Evolutionary conservation across 176 grass and related monocot species (phyloP).

Genomic region (Carex myosuroides): DNA sequence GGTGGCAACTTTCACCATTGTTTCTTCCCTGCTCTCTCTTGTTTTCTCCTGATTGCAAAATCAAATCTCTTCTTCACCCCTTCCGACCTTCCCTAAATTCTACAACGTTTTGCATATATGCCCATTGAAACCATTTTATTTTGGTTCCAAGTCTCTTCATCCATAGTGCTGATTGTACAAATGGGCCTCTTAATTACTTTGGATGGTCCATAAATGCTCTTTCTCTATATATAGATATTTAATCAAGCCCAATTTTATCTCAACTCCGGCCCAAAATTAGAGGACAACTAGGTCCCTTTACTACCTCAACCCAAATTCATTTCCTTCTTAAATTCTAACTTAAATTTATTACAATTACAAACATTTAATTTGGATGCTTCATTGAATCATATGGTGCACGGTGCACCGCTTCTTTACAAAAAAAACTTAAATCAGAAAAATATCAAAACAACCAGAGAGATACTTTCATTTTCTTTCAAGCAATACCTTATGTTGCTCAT

Average conservation of each 20-base stretch:
- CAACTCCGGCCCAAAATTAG: too few relatives aligned
- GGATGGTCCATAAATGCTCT: too few relatives aligned
- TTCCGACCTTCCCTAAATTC: neutral
- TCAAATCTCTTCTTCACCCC: neutral
- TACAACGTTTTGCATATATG: neutral
- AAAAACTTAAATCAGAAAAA: neutral
- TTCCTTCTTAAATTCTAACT: too few relatives aligned
- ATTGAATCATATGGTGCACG: neutral
- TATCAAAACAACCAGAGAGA: neutral
- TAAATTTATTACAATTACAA: too few relatives aligned
- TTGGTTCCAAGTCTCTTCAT: neutral
- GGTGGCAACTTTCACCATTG: conserved; percentile 80
- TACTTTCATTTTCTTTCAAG: neutral
- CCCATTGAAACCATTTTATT: neutral
- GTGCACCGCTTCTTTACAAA: neutral
- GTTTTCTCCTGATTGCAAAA: neutral
- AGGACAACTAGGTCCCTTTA: too few relatives aligned
- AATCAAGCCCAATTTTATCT: too few relatives aligned
- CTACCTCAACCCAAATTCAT: too few relatives aligned
- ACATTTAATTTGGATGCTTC: neutral
- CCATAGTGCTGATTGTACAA: neutral
- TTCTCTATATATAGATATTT: too few relatives aligned
- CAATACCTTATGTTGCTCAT: neutral
- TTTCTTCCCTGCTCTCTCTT: conserved; percentile 4
- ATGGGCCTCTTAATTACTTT: neutral